A percentile compares a stretch with the other conserved stretches of the same genome.
Conservation (phyloP, 2,329 filamentous ascomycete genomes). For the Penicillium decumbens region DNA sequence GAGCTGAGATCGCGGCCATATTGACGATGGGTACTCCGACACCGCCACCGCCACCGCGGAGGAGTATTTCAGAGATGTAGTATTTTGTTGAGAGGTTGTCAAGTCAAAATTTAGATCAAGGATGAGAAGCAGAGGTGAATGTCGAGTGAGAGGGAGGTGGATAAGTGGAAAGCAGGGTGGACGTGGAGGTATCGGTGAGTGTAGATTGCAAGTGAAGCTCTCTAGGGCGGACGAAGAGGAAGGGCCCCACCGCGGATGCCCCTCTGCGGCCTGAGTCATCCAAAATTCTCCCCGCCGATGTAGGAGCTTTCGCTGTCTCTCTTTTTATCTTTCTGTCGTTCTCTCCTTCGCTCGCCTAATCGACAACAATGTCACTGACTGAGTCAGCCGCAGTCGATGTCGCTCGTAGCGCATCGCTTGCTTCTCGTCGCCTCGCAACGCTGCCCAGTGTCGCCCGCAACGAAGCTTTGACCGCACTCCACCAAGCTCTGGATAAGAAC, state of each 20-base stretch:
- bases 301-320: neutral
- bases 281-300: neutral
- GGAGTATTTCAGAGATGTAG: neutral
- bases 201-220: neutral
- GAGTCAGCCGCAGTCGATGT: slow-evolving; percentile 74
- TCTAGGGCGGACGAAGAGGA: neutral
- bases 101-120: neutral
- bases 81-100: neutral
- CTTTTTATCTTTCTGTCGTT: neutral
- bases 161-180: neutral
- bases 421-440: slow-evolving; percentile 77
- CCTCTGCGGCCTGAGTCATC: slow-evolving; percentile 9
- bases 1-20: slow-evolving; percentile 15
- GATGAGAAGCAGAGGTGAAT: neutral
- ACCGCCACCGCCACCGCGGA: neutral
- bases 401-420: slow-evolving; percentile 70
- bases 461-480: slow-evolving; percentile 75
- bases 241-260: slow-evolving; percentile 8
- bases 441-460: slow-evolving; percentile 74
- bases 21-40: neutral
- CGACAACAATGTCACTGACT: slow-evolving; percentile 71
- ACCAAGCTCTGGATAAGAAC: slow-evolving; percentile 65
- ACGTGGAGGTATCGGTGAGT: neutral
- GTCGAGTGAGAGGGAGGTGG: neutral
- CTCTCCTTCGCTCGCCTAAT: neutral